These are phyloP conservation scores for Balakata baccata DNA, from an alignment of 345 rosid genomes.

Conservation along the genomic window DNA sequence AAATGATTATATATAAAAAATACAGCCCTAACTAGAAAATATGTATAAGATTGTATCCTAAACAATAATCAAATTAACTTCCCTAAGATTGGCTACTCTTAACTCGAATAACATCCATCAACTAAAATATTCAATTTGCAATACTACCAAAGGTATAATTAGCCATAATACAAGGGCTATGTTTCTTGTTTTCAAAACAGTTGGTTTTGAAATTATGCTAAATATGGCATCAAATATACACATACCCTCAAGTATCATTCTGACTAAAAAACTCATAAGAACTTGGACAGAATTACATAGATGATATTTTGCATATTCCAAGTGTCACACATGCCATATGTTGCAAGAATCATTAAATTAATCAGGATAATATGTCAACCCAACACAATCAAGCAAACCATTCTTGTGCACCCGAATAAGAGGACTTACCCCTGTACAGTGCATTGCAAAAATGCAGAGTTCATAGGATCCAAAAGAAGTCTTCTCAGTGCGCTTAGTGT, in stretches of 20 bases:
- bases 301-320: no score
- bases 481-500: slow-evolving; percentile 96
- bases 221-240: no score
- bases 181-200: no score
- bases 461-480: slow-evolving; percentile 97
- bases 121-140: neutral
- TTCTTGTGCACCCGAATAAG: neutral
- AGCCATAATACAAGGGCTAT: no score
- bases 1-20: no score
- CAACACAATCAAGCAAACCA: neutral
- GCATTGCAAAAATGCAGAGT: slow-evolving; percentile 83
- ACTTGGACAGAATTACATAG: no score
- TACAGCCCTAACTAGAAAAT: neutral
- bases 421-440: slow-evolving; percentile 86
- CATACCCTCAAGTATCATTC: neutral
- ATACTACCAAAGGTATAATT: no score
- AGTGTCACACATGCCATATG: neutral
- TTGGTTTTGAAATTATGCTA: no score
- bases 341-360: neutral
- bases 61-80: neutral
- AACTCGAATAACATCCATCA: neutral
- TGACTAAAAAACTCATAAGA: neutral
- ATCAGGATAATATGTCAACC: slow-evolving; percentile 6
- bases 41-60: neutral
- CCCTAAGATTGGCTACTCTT: neutral